Conservation (phyloP, 2,329 filamentous ascomycete species). For the Aspergillus intermedius region DNA sequence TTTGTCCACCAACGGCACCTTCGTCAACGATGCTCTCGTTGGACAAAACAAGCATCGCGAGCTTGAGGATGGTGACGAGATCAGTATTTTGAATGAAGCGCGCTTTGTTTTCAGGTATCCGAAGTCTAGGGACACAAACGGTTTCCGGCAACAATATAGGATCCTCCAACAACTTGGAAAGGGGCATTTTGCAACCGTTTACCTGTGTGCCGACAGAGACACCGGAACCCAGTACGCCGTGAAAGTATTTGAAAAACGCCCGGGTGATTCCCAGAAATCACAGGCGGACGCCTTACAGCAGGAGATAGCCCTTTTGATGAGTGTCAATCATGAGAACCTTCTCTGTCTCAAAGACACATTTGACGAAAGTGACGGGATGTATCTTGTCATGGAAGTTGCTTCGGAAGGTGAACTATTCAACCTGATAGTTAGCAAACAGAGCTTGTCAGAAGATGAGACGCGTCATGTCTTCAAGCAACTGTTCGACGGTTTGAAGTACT, state of each 20-base stretch:
- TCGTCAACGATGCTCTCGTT: slow-evolving; percentile 84
- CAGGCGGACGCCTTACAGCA: slow-evolving; percentile 84
- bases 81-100: slow-evolving; percentile 76
- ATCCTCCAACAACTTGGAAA: slow-evolving; percentile 82
- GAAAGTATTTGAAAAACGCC: slow-evolving; percentile 85
- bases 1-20: slow-evolving; percentile 92
- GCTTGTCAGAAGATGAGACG: slow-evolving; percentile 74
- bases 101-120: slow-evolving; percentile 92
- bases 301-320: slow-evolving; percentile 93
- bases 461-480: slow-evolving; percentile 84
- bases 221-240: slow-evolving; percentile 80
- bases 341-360: slow-evolving; percentile 93
- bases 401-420: slow-evolving; percentile 95
- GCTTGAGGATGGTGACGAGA: slow-evolving; percentile 82
- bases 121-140: slow-evolving; percentile 63
- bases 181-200: slow-evolving; percentile 91
- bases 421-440: slow-evolving; percentile 83
- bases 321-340: slow-evolving; percentile 90
- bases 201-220: slow-evolving; percentile 78
- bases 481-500: slow-evolving; percentile 88
- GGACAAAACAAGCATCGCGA: slow-evolving; percentile 89
- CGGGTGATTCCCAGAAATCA: slow-evolving; percentile 72
- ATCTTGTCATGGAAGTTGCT: slow-evolving; percentile 83
- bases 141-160: slow-evolving; percentile 79
- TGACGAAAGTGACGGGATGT: slow-evolving; percentile 83